Base-by-base conservation (phyloP, 768 basidiomycete species). In the Podaxis rugospora region DNA sequence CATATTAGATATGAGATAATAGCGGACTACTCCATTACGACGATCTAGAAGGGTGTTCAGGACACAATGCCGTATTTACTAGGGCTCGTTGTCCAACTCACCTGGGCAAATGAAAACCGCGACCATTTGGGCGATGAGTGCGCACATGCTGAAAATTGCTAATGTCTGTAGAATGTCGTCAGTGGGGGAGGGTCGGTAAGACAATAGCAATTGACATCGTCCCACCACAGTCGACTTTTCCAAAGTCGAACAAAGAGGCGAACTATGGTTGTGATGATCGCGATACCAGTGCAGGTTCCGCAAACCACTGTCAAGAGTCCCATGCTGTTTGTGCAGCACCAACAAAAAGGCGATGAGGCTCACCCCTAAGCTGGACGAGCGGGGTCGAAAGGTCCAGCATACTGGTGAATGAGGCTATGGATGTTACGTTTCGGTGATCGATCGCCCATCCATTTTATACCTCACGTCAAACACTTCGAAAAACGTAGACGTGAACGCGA, bases 1-100 rank as follows among this genome's bases (percentile, higher is more conserved):
- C 10, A 71, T 62, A 3, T 61, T 66, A 21, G 72, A 72, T 67
- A 76, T 70, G n/a, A 76, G 51, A 59, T 78, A 78, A 56, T 74
- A 75, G 6, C 68, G 71, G 14, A 64, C 64, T 16, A 73, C 66
- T 36, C 67, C 64, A 35, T 23, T 49, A 21, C 10, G 25, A 10
- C 11, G 25, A 21, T 49, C 47, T 49, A 23, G 47, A 9, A 49
- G 16, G 13, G 3, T 21, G 10, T 49, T 47, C 21, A 49, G 47
- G 9, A 11, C 21, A 7, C 14, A 16, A 9, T n/a, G 18, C 0
- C 2, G 14, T 32, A 9, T 32, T 3, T 32, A 0, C 7, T 9
- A 11, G 40, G 42, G 2, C 18, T 16, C 5, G 23, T 49, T 23
- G 18, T 27, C 11, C 21, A 13, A 25, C 40, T 80, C 37, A 40